A percentile compares a stretch with the other conserved stretches of the same genome.
Conservation (phyloP, 2,329 filamentous ascomycete species). For the Byssoonygena ceratinophila region DNA sequence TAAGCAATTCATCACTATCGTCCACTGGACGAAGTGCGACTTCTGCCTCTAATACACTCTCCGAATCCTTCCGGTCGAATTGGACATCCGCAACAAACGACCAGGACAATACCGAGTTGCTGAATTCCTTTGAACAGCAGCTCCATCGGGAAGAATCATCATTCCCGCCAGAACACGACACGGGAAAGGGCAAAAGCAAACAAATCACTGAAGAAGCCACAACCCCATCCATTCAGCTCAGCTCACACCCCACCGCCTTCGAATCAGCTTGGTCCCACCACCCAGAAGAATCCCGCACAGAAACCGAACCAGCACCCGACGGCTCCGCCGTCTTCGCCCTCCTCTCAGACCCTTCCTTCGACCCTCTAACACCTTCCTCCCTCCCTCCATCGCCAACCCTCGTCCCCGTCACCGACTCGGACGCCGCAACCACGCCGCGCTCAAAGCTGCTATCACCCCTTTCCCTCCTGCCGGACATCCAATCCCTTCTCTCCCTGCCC, state of each 20-base stretch:
- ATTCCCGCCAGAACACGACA: background rate
- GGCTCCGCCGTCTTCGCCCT: conserved; percentile 36
- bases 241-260: conserved; percentile 10
- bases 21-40: background rate
- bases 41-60: conserved; percentile 11
- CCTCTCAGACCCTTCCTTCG: conserved; percentile 28
- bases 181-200: conserved; percentile 18
- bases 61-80: conserved; percentile 21
- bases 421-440: conserved; percentile 1
- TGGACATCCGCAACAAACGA: conserved; percentile 4
- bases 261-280: conserved; percentile 19
- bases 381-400: conserved; percentile 30
- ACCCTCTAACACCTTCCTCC: conserved; percentile 20
- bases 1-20: background rate
- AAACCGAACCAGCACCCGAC: conserved; percentile 26
- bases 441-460: background rate
- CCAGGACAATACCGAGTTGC: conserved; percentile 17
- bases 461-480: conserved; percentile 16
- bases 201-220: background rate
- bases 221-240: background rate
- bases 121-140: conserved; percentile 19
- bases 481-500: conserved; percentile 14
- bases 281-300: background rate
- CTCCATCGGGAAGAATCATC: background rate
- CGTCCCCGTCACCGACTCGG: conserved; percentile 22